Base-by-base conservation (phyloP, 441 rosid genomes). In the Populus hybrid region DNA sequence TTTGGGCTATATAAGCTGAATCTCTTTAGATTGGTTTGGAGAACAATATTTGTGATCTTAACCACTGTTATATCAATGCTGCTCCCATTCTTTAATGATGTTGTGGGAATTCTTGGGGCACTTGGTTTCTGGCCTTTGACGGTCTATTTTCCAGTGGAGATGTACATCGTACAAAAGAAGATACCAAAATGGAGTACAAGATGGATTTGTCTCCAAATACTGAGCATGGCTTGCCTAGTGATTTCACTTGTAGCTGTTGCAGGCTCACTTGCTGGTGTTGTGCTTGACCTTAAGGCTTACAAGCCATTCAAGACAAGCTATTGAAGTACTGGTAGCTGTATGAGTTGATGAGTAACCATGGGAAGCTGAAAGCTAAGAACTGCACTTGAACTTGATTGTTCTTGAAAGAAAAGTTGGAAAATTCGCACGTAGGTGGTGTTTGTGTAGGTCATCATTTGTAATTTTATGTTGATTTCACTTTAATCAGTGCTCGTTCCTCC, bases 11-110 rank as follows among this genome's bases (percentile, higher is more conserved):
- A 23, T 84, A 86, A 74, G 11, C 85, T 92, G 74, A 92, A 87
- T 82, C 82, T 88, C 65, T 92, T 85, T 76, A 84, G 92, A 67
- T 73, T 90, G 81, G 80, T 87, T 65, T 89, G 93, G 91, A 86
- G 97, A 86, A 85, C 92, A 16, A 12, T 65, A 7, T 92, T 92
- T 70, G 97, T 92, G 82, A 79, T 90, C 78, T 0, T 67, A 11
- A 87, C 94, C 6, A 90, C 94, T 1, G 61, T 85, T 53, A 84
- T 88, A 70, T 88, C 97, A 19, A 89, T 89, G 97, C 83, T 88
- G 66, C 90, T 91, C 28, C 97, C 94, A 0, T 89, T 90, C 81
- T 91, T 91, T 74, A 90, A 89, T 11, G 91, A 89, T 50, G 82
- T 89, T 7, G 92, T 90, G 23, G 92, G 94, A 7, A 75, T 90